phyloP scores from a whole-genome alignment of 352 stramenopile species.

The Phytopythium montanum region DNA sequence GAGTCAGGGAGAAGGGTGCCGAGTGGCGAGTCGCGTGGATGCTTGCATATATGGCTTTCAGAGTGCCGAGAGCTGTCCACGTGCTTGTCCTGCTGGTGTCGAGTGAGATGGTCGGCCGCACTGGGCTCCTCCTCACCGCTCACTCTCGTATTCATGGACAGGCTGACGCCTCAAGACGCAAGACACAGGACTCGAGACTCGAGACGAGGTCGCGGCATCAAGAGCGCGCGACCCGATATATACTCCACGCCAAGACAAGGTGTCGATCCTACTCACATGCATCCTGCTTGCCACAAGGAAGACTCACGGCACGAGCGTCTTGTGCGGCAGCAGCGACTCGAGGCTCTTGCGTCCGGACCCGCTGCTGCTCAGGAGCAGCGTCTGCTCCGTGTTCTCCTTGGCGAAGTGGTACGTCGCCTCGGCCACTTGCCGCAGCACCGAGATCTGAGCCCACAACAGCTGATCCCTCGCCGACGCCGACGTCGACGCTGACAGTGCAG shows the following conservation, averaged over 20 bases:
- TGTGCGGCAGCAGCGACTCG: not conserved
- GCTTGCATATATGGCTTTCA: not conserved
- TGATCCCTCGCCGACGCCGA: slow-evolving; percentile 2
- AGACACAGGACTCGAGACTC: too few species aligned
- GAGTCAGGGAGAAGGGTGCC: not conserved
- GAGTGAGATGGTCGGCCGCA: not conserved
- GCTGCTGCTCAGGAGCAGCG: slow-evolving; percentile 10
- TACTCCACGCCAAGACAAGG: not conserved
- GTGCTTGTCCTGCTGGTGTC: not conserved
- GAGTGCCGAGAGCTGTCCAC: not conserved
- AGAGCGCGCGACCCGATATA: slow-evolving; percentile 1
- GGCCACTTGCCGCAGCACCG: slow-evolving; percentile 20
- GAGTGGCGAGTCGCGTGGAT: not conserved
- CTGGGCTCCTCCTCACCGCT: not conserved
- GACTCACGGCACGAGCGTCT: slow-evolving; percentile 2
- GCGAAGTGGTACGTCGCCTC: slow-evolving; percentile 23
- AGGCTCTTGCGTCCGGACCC: not conserved
- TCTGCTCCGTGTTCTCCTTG: slow-evolving; percentile 21
- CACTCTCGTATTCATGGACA: not conserved
- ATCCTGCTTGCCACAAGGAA: not conserved
- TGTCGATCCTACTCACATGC: not conserved
- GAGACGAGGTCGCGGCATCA: not conserved
- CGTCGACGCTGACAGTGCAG: not conserved
- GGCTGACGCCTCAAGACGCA: too few species aligned
- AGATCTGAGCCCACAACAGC: slow-evolving; percentile 19